A percentile compares a stretch with the other conserved stretches of the same genome.
Evolutionary conservation across 2,329 filamentous ascomycete genomes (phyloP).

Genomic region (Macrophomina phaseolina): DNA sequence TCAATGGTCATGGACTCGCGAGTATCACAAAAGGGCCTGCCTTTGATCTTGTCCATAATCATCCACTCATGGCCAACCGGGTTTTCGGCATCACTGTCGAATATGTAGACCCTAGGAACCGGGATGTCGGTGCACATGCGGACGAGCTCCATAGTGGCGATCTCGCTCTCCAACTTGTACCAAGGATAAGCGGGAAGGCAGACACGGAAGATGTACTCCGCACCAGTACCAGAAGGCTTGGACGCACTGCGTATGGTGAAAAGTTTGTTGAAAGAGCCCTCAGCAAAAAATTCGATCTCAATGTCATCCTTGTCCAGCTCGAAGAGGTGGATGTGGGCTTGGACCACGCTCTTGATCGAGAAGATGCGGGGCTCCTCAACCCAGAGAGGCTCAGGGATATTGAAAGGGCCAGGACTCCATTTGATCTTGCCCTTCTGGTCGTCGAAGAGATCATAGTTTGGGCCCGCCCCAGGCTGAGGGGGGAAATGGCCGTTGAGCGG

Average conservation of each 20-base stretch:
- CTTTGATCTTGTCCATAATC: constrained; percentile 33
- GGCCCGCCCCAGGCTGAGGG: background rate
- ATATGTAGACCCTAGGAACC: constrained; percentile 30
- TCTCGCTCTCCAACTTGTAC: constrained; percentile 33
- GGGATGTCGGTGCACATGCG: constrained; percentile 33
- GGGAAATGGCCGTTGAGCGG: background rate
- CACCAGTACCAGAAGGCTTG: too few species aligned
- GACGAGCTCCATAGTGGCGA: constrained; percentile 34
- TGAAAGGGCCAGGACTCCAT: background rate
- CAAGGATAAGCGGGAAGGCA: constrained; percentile 33
- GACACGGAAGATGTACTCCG: constrained; percentile 38
- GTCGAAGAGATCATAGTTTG: background rate
- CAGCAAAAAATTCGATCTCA: constrained; percentile 26
- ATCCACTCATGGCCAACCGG: constrained; percentile 37
- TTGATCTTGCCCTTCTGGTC: background rate
- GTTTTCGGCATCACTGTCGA: constrained; percentile 30
- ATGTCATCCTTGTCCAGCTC: constrained; percentile 4
- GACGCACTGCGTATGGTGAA: constrained; percentile 27
- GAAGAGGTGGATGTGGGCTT: constrained; percentile 20
- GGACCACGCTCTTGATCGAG: background rate
- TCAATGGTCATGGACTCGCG: constrained; percentile 17
- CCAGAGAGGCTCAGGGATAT: too few species aligned
- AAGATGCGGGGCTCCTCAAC: background rate
- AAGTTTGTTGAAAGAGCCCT: constrained; percentile 31
- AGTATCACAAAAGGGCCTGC: background rate